Evolutionary conservation across 108 stramenopile genomes (phyloP), one percentile per base, ranked within the genome.

Genomic region (Pseudonitzschia multistriata): DNA sequence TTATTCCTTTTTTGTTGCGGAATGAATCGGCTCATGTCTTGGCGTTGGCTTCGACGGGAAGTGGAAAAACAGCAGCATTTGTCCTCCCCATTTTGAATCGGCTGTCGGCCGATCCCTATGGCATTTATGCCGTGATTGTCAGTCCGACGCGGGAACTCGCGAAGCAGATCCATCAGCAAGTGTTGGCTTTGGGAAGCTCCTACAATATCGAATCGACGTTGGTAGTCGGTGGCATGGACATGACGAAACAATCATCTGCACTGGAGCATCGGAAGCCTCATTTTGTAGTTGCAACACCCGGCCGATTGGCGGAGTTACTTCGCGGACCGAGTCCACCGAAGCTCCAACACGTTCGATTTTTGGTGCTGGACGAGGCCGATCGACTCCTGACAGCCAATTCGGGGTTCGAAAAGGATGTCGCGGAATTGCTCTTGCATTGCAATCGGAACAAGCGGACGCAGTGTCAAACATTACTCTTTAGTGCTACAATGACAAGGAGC

Each of bases 301-400:
- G 98, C 31, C 77, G 98, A 54, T 75, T 98, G 72, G 92, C 89
- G 3, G 84, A 87, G 34, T 77, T 97, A n/a, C 71, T 98, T 30
- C 84, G 91, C 8, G 88, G 85, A 25, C 93, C 93, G 5, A 85
- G 82, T 60, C 86, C 86, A 13, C 86, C 86, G 0, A 55, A 45
- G 29, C 76, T 90, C 31, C 74, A 74, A 30, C 92, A 94, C 57
- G 82, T 90, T 7, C 79, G 74, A 35, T 96, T 82, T 71, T 71
- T 99, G 39, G 97, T 99, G 14, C 78, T 99, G 62, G 98, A 99
- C 66, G 98, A 99, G 75, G 98, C 98, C 2, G 98, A 99, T 85
- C 93, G 98, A 28, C 73, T 99, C 62, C 70, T 99, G 59, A 70
- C 85, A 14, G 77, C 90, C 22, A 74, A 79, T 36, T 90, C 82